Conservation (phyloP, 305 asterid species). For the Solanum chacoense region DNA sequence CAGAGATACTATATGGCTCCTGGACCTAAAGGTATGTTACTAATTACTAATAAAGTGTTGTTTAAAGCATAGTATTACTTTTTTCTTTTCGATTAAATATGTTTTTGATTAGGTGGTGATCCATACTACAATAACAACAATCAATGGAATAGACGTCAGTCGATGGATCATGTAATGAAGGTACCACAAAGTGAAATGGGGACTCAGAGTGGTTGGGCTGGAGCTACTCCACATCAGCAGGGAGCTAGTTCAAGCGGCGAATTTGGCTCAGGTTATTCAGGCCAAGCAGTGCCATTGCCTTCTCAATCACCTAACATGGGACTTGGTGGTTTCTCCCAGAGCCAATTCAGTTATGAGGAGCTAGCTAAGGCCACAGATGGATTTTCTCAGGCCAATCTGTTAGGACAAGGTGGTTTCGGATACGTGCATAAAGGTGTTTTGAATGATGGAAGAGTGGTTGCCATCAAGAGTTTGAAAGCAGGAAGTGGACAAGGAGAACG, state of each 20-base stretch:
- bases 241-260: conserved; percentile 11
- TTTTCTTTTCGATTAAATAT: background rate
- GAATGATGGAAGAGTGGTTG: conserved; percentile 41
- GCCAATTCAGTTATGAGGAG: conserved; percentile 52
- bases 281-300: conserved; percentile 10
- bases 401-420: conserved; percentile 87
- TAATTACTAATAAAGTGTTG: background rate
- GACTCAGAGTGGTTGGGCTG: conserved; percentile 9
- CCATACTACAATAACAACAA: background rate
- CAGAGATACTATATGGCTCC: conserved; percentile 18
- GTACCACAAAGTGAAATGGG: conserved; percentile 43
- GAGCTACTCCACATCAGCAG: conserved; percentile 3
- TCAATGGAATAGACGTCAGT: conserved; percentile 22
- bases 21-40: conserved; percentile 27
- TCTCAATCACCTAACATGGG: conserved; percentile 40
- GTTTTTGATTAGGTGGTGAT: background rate
- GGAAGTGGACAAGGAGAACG: conserved; percentile 88
- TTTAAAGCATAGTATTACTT: background rate
- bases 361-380: conserved; percentile 50
- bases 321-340: conserved; percentile 37
- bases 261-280: conserved; percentile 13
- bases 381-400: conserved; percentile 47
- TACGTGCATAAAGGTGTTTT: conserved; percentile 63
- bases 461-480: conserved; percentile 63
- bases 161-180: conserved; percentile 30